phyloP scores from a whole-genome alignment of 495 filamentous ascomycete species.

The Hypoxylon lenormandii region DNA sequence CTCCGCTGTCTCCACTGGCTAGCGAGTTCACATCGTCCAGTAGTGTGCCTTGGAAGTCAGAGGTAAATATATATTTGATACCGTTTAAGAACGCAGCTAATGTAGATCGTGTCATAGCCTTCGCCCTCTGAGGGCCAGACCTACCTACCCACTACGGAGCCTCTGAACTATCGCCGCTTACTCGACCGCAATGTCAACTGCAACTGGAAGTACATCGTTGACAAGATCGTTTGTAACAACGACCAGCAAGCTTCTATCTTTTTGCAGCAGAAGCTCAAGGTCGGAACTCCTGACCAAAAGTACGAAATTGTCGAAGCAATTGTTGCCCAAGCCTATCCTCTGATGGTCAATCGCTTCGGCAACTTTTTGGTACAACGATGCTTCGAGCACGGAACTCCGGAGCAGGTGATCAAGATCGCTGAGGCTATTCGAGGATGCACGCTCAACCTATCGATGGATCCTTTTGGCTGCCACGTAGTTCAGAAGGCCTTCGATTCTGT shows the following conservation, averaged over 20 bases:
- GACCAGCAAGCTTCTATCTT: slow-evolving; percentile 99
- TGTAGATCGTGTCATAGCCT: slow-evolving; percentile 48
- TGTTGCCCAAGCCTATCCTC: slow-evolving; percentile 90
- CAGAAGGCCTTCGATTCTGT: slow-evolving; percentile 99
- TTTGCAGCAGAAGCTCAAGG: slow-evolving; percentile 97
- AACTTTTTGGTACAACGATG: slow-evolving; percentile 98
- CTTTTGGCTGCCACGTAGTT: slow-evolving; percentile 97
- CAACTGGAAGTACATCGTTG: slow-evolving; percentile 99
- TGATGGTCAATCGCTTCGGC: slow-evolving; percentile 98
- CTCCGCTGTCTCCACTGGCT: slow-evolving; percentile 85
- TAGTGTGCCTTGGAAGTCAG: slow-evolving; percentile 62
- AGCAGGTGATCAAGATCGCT: slow-evolving; percentile 94
- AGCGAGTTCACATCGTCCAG: slow-evolving; percentile 75
- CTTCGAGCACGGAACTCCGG: slow-evolving; percentile 96
- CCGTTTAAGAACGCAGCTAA: slow-evolving; percentile 16
- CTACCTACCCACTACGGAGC: slow-evolving; percentile 87
- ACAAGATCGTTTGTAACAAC: slow-evolving; percentile 99
- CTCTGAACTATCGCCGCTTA: slow-evolving; percentile 95
- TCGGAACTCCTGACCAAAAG: slow-evolving; percentile 93
- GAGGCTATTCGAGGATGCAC: slow-evolving; percentile 95
- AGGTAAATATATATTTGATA: slow-evolving; percentile 55
- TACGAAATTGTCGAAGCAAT: slow-evolving; percentile 97
- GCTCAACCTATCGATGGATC: slow-evolving; percentile 93
- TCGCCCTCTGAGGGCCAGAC: slow-evolving; percentile 72
- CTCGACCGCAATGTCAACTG: slow-evolving; percentile 96